A percentile compares a stretch with the other conserved stretches of the same genome.
Evolutionary conservation across 176 grass and related monocot genomes (phyloP).

Genomic region (Neostapfia colusana): DNA sequence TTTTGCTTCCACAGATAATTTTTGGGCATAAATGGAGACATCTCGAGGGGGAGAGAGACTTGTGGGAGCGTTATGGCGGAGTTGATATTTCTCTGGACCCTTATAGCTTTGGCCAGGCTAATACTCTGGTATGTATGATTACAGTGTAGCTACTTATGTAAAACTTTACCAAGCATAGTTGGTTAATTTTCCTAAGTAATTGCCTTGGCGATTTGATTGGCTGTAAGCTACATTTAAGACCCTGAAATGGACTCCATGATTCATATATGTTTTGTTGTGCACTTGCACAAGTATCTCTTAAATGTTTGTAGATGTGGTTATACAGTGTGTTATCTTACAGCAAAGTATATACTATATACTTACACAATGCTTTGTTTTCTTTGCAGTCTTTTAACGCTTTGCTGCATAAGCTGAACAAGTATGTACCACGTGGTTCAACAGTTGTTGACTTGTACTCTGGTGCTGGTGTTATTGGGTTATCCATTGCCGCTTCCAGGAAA

Average conservation of each 20-base stretch:
- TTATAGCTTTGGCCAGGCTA: conserved; percentile 88
- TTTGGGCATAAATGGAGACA: conserved; percentile 96
- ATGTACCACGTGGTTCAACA: conserved; percentile 85
- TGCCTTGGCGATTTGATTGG: neutral
- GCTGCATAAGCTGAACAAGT: conserved; percentile 82
- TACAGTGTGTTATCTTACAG: neutral
- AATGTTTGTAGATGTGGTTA: conserved; percentile 9
- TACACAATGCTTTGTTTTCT: conserved; percentile 29
- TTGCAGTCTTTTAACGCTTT: conserved; percentile 89
- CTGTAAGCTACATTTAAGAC: conserved; percentile 21
- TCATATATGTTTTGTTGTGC: conserved; percentile 2
- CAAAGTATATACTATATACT: conserved; percentile 18
- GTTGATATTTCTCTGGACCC: conserved; percentile 91
- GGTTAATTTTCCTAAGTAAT: conserved; percentile 18
- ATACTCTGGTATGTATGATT: conserved; percentile 70
- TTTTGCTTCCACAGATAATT: conserved; percentile 56
- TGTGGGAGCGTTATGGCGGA: conserved; percentile 94
- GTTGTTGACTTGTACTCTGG: conserved; percentile 97
- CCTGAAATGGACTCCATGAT: neutral
- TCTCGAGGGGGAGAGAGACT: conserved; percentile 76
- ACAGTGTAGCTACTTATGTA: neutral
- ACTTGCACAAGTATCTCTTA: neutral
- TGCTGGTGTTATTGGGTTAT: conserved; percentile 87
- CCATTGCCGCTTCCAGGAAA: conserved; percentile 78
- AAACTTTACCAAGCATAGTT: conserved; percentile 6